Percentiles rank a stretch among this genome's conserved stretches.
These are phyloP conservation scores for Diaporthe vaccinii DNA, from an alignment of 2,329 filamentous ascomycete genomes.

Conservation along the genomic window DNA sequence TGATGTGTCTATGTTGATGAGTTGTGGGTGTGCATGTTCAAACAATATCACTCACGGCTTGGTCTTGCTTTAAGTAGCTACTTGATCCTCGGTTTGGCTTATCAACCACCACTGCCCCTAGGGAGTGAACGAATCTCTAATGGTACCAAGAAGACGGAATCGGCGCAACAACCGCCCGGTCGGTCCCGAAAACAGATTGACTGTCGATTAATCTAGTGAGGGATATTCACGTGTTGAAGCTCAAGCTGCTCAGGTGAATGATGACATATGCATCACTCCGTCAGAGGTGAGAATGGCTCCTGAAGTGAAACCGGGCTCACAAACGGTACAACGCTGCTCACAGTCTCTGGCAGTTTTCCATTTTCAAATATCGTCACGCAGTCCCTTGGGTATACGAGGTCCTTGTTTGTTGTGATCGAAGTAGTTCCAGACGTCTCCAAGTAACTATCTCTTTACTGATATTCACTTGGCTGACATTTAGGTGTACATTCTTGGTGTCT, in stretches of 20 bases:
- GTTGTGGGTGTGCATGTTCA: not conserved
- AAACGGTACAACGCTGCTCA: not conserved
- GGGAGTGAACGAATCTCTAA: no score
- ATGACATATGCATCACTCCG: not conserved
- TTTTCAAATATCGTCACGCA: not conserved
- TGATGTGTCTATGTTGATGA: not conserved
- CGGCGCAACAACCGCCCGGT: not conserved
- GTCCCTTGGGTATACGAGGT: no score
- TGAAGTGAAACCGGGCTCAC: not conserved
- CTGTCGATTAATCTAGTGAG: not conserved
- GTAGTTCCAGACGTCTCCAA: not conserved
- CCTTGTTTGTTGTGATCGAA: not conserved
- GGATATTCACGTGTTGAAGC: no score
- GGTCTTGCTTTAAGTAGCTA: not conserved
- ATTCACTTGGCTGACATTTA: no score
- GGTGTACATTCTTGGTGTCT: conserved; percentile 1
- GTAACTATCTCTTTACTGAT: not conserved
- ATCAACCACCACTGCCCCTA: not conserved
- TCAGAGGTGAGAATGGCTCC: not conserved
- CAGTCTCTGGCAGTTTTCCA: not conserved
- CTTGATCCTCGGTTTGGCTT: not conserved
- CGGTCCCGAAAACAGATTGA: not conserved
- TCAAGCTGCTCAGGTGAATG: not conserved
- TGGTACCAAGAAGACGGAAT: not conserved
- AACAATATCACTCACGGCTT: not conserved